Base-by-base conservation (phyloP, 2,329 filamentous ascomycete species). In the Hymenoscyphus repandus region DNA sequence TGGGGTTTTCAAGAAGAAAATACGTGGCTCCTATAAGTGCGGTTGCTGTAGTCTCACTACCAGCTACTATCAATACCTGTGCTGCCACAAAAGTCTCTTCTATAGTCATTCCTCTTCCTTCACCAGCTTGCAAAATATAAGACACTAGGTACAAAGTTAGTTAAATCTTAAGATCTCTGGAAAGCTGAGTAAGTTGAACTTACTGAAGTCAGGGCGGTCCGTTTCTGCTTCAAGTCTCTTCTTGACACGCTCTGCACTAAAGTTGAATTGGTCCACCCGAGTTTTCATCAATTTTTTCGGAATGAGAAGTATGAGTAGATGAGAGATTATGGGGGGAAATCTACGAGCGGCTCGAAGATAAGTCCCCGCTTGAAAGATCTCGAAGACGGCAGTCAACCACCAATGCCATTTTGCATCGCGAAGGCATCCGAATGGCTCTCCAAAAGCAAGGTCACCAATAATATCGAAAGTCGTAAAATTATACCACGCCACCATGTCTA, bases 391-490 rank as follows among this genome's bases (percentile, higher is more conserved):
- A 18, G 54, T 45, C 15, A 44, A 17, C 58, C 57, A 9, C 57
- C 43, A 15, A 62, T 42, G 18, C 66, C 56, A 0, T 62, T 45
- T 1, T 43, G 45, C 27, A 60, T 41, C 33, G 36, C 58, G 60
- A 61, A 46, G 53, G 53, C 37, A 64, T 49, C 12, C 68, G 53
- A 70, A 72, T 1, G 68, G 64, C 49, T 72, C 67, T 5, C 70
- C 72, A 53, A 73, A 74, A n/a, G 70, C 70, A 36, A 70, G 64
- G 18, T 70, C 45, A 17, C 36, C 45, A 5, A 47, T 6, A 32
- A 40, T 59, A 55, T 70, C 69, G 54, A 71, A 70, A 2, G 68
- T 64, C 1, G 47, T 18, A 33, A 46, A 40, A 20, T 45, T 46
- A 18, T 48, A 51, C 42, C 41, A 54, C 1, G 39, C 36, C 5